Evolutionary conservation across 2,329 filamentous ascomycete genomes (phyloP).

Genomic region (Anthostomella pinea): DNA sequence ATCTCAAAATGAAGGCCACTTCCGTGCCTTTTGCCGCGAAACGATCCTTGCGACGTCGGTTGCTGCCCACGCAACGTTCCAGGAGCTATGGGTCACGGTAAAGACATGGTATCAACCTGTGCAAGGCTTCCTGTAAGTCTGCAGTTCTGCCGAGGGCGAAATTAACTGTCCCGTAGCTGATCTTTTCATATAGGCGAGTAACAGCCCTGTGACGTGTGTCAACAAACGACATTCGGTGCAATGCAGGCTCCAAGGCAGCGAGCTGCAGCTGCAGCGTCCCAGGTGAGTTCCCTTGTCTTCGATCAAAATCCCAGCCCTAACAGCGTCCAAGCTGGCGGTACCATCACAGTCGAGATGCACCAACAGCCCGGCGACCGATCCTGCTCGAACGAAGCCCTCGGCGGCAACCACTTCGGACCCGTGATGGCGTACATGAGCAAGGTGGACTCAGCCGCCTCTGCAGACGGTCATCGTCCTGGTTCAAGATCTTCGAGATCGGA

Average conservation of each 20-base stretch:
- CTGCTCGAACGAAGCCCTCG: slow-evolving; percentile 48
- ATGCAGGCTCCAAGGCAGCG: slow-evolving; percentile 33
- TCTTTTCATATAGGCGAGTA: slow-evolving; percentile 30
- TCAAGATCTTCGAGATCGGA: slow-evolving; percentile 49
- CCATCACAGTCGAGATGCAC: slow-evolving; percentile 47
- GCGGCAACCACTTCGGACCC: slow-evolving; percentile 51
- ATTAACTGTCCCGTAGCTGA: no score
- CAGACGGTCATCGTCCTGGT: slow-evolving; percentile 45
- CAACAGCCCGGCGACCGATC: slow-evolving; percentile 41
- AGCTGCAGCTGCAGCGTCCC: slow-evolving; percentile 32
- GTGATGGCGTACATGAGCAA: slow-evolving; percentile 48
- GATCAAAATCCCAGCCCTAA: slow-evolving; percentile 7
- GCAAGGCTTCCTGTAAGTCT: slow-evolving; percentile 22
- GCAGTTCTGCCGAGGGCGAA: background rate
- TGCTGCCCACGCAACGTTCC: slow-evolving; percentile 49
- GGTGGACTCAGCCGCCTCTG: slow-evolving; percentile 43
- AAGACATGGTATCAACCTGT: slow-evolving; percentile 32
- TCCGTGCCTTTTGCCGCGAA: slow-evolving; percentile 7
- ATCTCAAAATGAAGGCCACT: slow-evolving; percentile 19
- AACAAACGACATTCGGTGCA: slow-evolving; percentile 40
- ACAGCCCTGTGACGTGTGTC: slow-evolving; percentile 41
- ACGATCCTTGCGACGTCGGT: slow-evolving; percentile 31
- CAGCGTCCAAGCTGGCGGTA: slow-evolving; percentile 35
- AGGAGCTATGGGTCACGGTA: slow-evolving; percentile 47
- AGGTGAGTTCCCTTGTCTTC: slow-evolving; percentile 11